Percentiles rank a stretch among this genome's conserved stretches.
phyloP scores from a whole-genome alignment of 306 rosid genomes.

The Cucumis sativus region Cucumber_9930_V3 NC_026656.2:18167501-18168000 shows the following conservation, averaged over 20 bases:
- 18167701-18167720: neutral
- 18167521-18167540: neutral
- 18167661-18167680: neutral
- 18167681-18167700: neutral
- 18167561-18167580: neutral
- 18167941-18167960: neutral
- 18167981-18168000: neutral
- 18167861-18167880: neutral
- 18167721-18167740: neutral
- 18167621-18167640: neutral
- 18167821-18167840: neutral
- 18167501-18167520: neutral
- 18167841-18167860: no score
- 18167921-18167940: neutral
- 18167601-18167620: neutral
- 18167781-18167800: neutral
- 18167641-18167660: neutral
- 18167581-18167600: neutral
- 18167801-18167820: no score
- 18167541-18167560: neutral
- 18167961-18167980: neutral
- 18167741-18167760: no score
- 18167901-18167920: neutral
- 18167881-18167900: neutral
- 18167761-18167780: neutral